A percentile compares a stretch with the other conserved stretches of the same genome.
These are phyloP conservation scores for Babesia gibsoni DNA, from an alignment of 169 alveolate genomes.

Conservation along the genomic window DNA sequence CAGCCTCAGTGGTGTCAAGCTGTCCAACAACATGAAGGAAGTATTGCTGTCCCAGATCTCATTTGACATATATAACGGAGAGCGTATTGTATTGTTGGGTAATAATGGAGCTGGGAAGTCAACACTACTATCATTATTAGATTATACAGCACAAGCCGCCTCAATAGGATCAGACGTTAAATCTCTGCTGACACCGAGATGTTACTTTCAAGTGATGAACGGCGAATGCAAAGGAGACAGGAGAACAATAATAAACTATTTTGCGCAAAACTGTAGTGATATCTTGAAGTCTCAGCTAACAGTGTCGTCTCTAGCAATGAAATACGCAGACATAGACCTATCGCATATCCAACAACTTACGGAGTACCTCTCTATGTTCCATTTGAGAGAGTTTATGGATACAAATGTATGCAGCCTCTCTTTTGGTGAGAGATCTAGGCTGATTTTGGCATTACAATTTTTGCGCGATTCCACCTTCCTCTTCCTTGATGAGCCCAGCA, in stretches of 20 bases:
- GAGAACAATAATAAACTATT: constrained; percentile 10
- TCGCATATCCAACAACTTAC: constrained; percentile 31
- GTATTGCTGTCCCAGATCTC: constrained; percentile 54
- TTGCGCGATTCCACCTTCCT: constrained; percentile 69
- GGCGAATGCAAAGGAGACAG: constrained; percentile 11
- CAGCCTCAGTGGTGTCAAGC: constrained; percentile 47
- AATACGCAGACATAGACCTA: constrained; percentile 15
- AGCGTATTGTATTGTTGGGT: constrained; percentile 63
- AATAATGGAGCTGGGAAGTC: constrained; percentile 75
- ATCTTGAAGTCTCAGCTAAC: constrained; percentile 17
- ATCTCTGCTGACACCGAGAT: neutral
- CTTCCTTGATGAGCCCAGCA: constrained; percentile 72
- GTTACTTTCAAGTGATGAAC: neutral
- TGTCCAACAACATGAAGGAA: constrained; percentile 49
- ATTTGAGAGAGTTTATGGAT: constrained; percentile 56
- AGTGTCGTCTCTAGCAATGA: constrained; percentile 22
- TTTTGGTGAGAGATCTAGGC: constrained; percentile 72
- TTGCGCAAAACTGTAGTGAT: constrained; percentile 51
- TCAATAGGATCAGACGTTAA: constrained; percentile 8
- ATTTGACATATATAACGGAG: constrained; percentile 56
- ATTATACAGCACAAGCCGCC: constrained; percentile 9
- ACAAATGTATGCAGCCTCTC: constrained; percentile 51
- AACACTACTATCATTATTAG: constrained; percentile 63
- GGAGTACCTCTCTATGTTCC: constrained; percentile 62
- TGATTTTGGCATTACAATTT: constrained; percentile 64